Conservation (phyloP, 192 early-diverging fungal species). For the Lobosporangium transversale region DNA sequence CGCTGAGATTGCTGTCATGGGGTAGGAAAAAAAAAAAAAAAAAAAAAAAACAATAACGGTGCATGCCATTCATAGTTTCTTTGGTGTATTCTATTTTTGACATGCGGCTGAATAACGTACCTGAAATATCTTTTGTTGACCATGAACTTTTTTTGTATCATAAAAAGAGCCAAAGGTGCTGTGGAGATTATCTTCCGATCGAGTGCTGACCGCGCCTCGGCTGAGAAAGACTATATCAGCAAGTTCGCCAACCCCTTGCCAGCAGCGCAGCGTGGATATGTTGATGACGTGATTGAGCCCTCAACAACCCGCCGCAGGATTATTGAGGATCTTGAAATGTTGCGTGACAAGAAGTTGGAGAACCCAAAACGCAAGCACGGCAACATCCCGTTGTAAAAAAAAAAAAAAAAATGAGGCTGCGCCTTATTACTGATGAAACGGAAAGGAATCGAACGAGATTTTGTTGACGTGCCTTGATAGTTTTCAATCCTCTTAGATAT, state of each 20-base stretch:
- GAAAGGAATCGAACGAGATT: too few species aligned
- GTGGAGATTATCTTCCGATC: slow-evolving; percentile 95
- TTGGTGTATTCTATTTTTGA: neutral
- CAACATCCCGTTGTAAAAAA: slow-evolving; percentile 86
- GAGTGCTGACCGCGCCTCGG: slow-evolving; percentile 65
- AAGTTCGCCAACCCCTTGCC: slow-evolving; percentile 96
- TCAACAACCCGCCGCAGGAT: slow-evolving; percentile 78
- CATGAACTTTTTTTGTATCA: neutral
- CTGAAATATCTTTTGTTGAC: neutral
- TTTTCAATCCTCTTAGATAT: too few species aligned
- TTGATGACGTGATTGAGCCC: slow-evolving; percentile 82
- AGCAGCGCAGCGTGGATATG: slow-evolving; percentile 88
- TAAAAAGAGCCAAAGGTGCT: slow-evolving; percentile 82
- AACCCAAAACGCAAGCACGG: slow-evolving; percentile 96
- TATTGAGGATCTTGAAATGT: slow-evolving; percentile 88
- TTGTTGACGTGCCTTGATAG: too few species aligned
- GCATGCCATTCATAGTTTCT: neutral
- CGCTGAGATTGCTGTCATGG: slow-evolving; percentile 99
- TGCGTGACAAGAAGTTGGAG: slow-evolving; percentile 77
- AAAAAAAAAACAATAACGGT: neutral
- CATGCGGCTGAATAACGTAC: neutral
- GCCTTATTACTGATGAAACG: too few species aligned
- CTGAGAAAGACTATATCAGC: slow-evolving; percentile 88
- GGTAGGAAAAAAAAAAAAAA: slow-evolving; percentile 43
- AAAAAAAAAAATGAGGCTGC: neutral